Evolutionary conservation across 2,329 filamentous ascomycete genomes (phyloP), one percentile per base, ranked within the genome.

Genomic region (Fusarium anthophilum): DNA sequence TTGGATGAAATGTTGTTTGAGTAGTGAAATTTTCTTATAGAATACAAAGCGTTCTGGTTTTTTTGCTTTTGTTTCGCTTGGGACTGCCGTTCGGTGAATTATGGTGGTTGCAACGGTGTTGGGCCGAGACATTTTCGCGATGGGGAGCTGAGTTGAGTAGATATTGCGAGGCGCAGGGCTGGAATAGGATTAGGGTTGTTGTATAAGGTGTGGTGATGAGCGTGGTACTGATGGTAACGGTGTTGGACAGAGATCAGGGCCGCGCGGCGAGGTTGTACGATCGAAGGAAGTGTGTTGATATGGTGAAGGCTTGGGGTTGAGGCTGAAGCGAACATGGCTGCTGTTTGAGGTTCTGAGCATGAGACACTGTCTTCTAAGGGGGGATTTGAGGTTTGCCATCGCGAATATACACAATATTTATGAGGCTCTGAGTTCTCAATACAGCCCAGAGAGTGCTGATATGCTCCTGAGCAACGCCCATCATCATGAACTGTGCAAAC

Each of bases 61-160:
- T 50, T 15, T 20, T 9, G 44, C 10, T n/a, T 8, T 37, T 28
- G 10, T n/a, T 48, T 72, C 58, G 65, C 69, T 54, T 62, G 28
- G 38, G 51, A 41, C 39, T 73, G 55, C 54, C 37, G 8, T 41
- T 57, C 48, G 48, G 64, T 56, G 60, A 70, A 70, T 51, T 60
- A 55, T 51, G 47, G 5, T 39, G 54, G 68, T 30, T 13, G 30
- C n/a, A 39, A 69, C 66, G 14, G 14, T 32, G 13, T 24, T 58
- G 44, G 41, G 45, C 59, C 53, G 72, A 74, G 64, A 74, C 72
- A 74, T 68, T 54, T 43, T 75, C 72, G 72, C 64, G 63, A 69
- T 32, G 8, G 41, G 48, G 17, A 35, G n/a, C 39, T 6, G 37
- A 59, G 28, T 64, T 50, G 32, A 70, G 61, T 18, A 48, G 38